Evolutionary conservation across 2,329 filamentous ascomycete species (phyloP).

Genomic region (Rutstroemia sp.): DNA sequence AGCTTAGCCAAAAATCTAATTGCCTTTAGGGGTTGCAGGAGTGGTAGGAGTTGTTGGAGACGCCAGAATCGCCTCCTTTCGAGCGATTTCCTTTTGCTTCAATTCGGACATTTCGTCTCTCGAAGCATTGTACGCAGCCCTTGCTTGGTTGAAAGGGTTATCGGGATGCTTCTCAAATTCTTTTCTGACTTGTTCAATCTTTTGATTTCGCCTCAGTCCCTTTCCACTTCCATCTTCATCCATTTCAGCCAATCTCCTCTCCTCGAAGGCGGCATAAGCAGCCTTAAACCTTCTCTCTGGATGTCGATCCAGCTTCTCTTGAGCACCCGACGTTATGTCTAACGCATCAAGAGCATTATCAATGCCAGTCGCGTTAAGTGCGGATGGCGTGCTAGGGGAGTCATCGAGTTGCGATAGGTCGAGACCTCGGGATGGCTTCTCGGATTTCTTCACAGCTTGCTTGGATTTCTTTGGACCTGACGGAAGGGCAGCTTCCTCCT

Average conservation of each 20-base stretch:
- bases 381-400: slow-evolving; percentile 33
- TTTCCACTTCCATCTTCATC: slow-evolving; percentile 66
- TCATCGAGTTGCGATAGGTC: slow-evolving; percentile 70
- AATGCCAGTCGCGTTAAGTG: slow-evolving; percentile 79
- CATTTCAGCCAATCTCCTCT: slow-evolving; percentile 75
- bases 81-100: slow-evolving; percentile 58
- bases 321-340: slow-evolving; percentile 50
- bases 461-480: slow-evolving; percentile 54
- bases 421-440: slow-evolving; percentile 64
- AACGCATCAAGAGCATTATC: slow-evolving; percentile 90
- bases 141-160: slow-evolving; percentile 89
- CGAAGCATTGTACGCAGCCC: slow-evolving; percentile 66
- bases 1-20: slow-evolving; percentile 7
- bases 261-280: slow-evolving; percentile 76
- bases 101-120: slow-evolving; percentile 68
- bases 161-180: slow-evolving; percentile 94
- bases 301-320: slow-evolving; percentile 74
- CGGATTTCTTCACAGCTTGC: slow-evolving; percentile 60
- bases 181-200: slow-evolving; percentile 74
- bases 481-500: slow-evolving; percentile 54
- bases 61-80: slow-evolving; percentile 66
- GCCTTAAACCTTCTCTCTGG: slow-evolving; percentile 84
- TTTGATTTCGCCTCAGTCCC: slow-evolving; percentile 74
- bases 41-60: neutral
- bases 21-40: slow-evolving; percentile 13